Evolutionary conservation across 371 early-diverging fungal genomes (phyloP).

Genomic region (Apophysomyces trapeziformis): DNA sequence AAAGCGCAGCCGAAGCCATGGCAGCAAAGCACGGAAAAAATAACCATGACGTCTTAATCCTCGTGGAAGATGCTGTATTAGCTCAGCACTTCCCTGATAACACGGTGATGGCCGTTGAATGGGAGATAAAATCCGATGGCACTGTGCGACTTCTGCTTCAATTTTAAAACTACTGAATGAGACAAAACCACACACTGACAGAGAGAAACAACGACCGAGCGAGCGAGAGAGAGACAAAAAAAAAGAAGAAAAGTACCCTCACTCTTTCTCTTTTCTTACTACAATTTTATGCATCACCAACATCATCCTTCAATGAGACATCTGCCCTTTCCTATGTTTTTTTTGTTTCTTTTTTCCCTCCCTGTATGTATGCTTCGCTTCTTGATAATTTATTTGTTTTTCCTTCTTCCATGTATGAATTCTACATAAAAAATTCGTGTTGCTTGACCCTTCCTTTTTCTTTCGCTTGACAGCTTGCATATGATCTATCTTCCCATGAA

Average conservation of each 20-base stretch:
- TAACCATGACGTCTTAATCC: conserved; percentile 10
- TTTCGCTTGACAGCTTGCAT: neutral
- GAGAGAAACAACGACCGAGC: conserved; percentile 2
- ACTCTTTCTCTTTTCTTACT: conserved; percentile 3
- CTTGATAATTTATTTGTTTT: conserved; percentile 7
- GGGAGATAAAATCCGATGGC: conserved; percentile 30
- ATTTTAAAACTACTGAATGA: neutral
- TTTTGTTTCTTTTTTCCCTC: conserved; percentile 1
- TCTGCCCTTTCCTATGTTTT: conserved; percentile 1
- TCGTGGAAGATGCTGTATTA: conserved; percentile 21
- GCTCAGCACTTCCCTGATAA: conserved; percentile 16
- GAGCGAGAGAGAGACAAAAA: conserved; percentile 5
- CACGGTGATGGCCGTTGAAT: conserved; percentile 20
- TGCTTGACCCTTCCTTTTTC: conserved; percentile 1
- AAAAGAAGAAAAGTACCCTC: neutral
- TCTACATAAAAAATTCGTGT: conserved; percentile 1
- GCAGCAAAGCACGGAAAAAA: conserved; percentile 4
- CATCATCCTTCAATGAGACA: neutral
- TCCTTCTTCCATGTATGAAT: conserved; percentile 1
- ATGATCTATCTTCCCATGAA: neutral
- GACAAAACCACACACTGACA: neutral
- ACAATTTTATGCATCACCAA: conserved; percentile 1
- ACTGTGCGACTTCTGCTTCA: conserved; percentile 15
- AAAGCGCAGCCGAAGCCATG: conserved; percentile 11
- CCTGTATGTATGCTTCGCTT: conserved; percentile 7